These are phyloP conservation scores for sweet orange (Citrus sinensis) DNA, from an alignment of 345 rosid species.

Conservation along the genomic window DNA sequence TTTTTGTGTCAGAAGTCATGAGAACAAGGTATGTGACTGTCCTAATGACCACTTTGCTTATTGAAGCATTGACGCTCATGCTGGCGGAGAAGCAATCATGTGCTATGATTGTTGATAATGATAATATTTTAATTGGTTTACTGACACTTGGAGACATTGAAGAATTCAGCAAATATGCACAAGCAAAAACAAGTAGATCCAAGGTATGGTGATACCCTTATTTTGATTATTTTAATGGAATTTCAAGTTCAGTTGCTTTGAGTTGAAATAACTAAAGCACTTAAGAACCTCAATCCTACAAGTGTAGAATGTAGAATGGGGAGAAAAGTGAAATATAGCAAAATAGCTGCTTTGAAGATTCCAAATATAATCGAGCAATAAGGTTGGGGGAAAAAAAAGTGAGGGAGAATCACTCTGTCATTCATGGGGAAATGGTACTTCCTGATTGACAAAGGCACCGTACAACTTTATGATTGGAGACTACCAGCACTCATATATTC, in stretches of 20 bases:
- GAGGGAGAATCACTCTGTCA: not conserved
- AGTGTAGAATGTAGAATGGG: not conserved
- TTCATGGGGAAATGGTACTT: not conserved
- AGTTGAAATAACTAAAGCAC: not conserved
- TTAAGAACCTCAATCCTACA: not conserved
- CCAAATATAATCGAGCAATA: not conserved
- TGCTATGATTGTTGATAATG: slow-evolving; percentile 69
- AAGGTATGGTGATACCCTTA: slow-evolving; percentile 44
- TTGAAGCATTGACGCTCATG: slow-evolving; percentile 78
- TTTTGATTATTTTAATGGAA: not conserved
- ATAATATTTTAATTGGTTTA: slow-evolving; percentile 57
- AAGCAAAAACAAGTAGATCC: slow-evolving; percentile 33
- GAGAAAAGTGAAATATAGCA: too few species aligned
- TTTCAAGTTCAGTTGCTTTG: not conserved
- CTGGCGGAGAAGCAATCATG: slow-evolving; percentile 85
- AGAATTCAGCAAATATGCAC: slow-evolving; percentile 45
- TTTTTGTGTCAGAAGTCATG: slow-evolving; percentile 86
- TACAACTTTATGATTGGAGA: not conserved
- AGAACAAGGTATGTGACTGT: slow-evolving; percentile 76
- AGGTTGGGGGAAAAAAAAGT: not conserved
- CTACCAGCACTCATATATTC: not conserved
- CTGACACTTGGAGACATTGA: slow-evolving; percentile 67
- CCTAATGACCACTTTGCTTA: slow-evolving; percentile 55
- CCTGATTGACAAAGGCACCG: not conserved
- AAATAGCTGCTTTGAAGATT: not conserved